Base-by-base conservation (phyloP, 2,329 filamentous ascomycete species). In the Hypoxylon sp. region DNA sequence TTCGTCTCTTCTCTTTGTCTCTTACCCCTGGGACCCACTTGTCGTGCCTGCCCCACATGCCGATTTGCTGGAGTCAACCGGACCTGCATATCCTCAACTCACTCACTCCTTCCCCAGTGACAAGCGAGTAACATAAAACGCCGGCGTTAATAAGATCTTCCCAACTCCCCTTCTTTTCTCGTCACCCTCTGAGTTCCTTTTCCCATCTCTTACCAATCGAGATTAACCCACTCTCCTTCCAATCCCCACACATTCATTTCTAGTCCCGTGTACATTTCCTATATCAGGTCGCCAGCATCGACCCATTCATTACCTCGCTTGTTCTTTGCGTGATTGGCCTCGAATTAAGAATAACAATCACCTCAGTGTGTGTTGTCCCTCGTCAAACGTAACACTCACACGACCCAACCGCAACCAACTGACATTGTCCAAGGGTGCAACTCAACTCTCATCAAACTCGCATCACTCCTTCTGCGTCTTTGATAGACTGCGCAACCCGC, bases 401-500 rank as follows among this genome's bases (percentile, higher is more conserved):
- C 14, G 41, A 60, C 30, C 25, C 25, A 58, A 51, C 43, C 32
- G 61, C 52, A 67, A 54, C 48, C 62, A 63, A 61, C 53, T 30
- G 37, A 39, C 51, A 46, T 62, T 54, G 65, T 66, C 63, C 63
- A 61, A 64, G 54, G 61, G 66, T 68, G 39, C 60, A 63, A 63
- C 25, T 57, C 37, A 59, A 63, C 37, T 64, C 50, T 65, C 69
- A 65, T 70, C 69, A 67, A 71, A 67, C 70, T 56, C 69, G 65
- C 71, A 69, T 69, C 71, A 70, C 65, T 73, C 69, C 41, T 67
- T 72, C 46, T 66, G 72, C 71, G 74, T 76, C 74, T 75, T 75
- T 72, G 74, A 75, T 68, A 75, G 73, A 74, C 71, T 69, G 67
- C 66, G 58, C 69, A 55, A 63, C 61, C 57, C 62, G 58, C 52